Evolutionary conservation across 108 stramenopile genomes (phyloP), one percentile per base, ranked within the genome.

Genomic region (Seminavis robusta): DNA sequence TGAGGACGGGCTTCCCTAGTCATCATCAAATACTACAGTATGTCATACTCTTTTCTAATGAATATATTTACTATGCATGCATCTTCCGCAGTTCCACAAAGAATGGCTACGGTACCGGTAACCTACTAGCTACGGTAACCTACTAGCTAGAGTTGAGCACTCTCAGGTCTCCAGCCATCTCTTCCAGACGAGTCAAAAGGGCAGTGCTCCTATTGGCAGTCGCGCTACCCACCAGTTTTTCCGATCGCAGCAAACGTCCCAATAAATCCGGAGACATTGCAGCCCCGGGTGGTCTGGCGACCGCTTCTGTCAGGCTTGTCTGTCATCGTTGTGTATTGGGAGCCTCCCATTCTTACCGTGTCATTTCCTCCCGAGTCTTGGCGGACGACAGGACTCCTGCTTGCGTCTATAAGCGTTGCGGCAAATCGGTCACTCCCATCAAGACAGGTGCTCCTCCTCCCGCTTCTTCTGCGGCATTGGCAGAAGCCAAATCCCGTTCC

Each of bases 181-280:
- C 49, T 42, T 64, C 63, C 65, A 84, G 52, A 23, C 82, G 75
- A n/a, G 65, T 41, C 33, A 74, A 19, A 24, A 84, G 30, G 28
- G 69, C 59, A 24, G 53, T 64, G 27, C 40, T 44, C 1, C 10
- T 25, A 1, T 29, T 41, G 7, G 72, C 8, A 33, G 40, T 33
- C 21, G 45, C n/a, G 47, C 43, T 31, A 20, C 77, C 72, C 36
- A 74, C 20, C 26, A 59, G 16, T 1, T 47, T 54, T 67, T 81
- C 80, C 40, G 77, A 43, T 20, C 51, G 56, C 29, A 62, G 26
- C 20, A 81, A 40, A 13, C 80, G 63, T 33, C 63, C 61, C 33
- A 73, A 65, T 33, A 73, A 33, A 37, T 24, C 61, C 6, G 19
- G 20, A 3, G 25, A 11, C 44, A 32, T 19, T 5, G 40, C 19